A percentile compares a stretch with the other conserved stretches of the same genome.
These are phyloP conservation scores for Hordeum vulgare DNA, from an alignment of 176 grass and related monocot genomes.

Conservation along the genomic window MorexV3_pseudomolecules_assembly NC_058518.1:298306241-298306740, in stretches of 20 bases:
- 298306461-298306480: not conserved
- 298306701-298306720: not conserved
- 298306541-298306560: not conserved
- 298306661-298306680: not conserved
- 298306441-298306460: not conserved
- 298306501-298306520: not conserved
- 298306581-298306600: not conserved
- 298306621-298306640: not conserved
- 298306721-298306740: not conserved
- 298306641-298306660: not conserved
- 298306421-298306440: not conserved
- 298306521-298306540: slow-evolving; percentile 5
- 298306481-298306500: not conserved
- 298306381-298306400: slow-evolving; percentile 3
- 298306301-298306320: not conserved
- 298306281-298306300: not conserved
- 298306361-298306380: not conserved
- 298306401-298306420: not conserved
- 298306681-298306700: not conserved
- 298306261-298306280: not conserved
- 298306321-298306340: not conserved
- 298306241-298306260: not conserved
- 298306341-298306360: not conserved
- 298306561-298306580: not conserved
- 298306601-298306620: not conserved